These are phyloP conservation scores for Sporothrix curviconia DNA, from an alignment of 2,329 filamentous ascomycete genomes.

Conservation along the genomic window DNA sequence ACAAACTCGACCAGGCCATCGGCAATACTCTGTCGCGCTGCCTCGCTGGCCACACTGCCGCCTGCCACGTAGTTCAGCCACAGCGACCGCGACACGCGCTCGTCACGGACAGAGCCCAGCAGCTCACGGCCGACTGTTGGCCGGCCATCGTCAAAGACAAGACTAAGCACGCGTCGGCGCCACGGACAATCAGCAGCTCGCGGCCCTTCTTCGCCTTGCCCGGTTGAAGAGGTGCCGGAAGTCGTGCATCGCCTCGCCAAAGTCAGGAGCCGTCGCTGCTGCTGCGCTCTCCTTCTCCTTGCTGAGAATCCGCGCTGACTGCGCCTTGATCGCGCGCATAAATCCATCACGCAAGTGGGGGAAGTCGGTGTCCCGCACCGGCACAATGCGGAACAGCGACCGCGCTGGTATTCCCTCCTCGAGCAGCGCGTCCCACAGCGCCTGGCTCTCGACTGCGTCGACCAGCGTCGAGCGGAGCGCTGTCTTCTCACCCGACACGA, in stretches of 20 bases:
- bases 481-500: slow-evolving; percentile 77
- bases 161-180: slow-evolving; percentile 54
- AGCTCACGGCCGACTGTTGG: slow-evolving; percentile 40
- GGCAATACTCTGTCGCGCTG: slow-evolving; percentile 72
- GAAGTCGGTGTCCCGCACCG: slow-evolving; percentile 92
- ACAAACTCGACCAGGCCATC: slow-evolving; percentile 85
- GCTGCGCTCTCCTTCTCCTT: slow-evolving; percentile 35
- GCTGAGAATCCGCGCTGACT: slow-evolving; percentile 42
- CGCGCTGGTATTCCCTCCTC: slow-evolving; percentile 58
- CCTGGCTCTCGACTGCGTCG: slow-evolving; percentile 61
- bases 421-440: slow-evolving; percentile 68
- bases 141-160: slow-evolving; percentile 57
- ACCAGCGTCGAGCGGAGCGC: slow-evolving; percentile 61
- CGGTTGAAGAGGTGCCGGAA: slow-evolving; percentile 81
- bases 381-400: slow-evolving; percentile 75
- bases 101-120: slow-evolving; percentile 69
- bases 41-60: slow-evolving; percentile 77
- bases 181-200: slow-evolving; percentile 67
- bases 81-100: slow-evolving; percentile 70
- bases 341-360: slow-evolving; percentile 86
- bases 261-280: slow-evolving; percentile 34
- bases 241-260: slow-evolving; percentile 65
- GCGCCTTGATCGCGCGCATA: slow-evolving; percentile 74
- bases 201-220: slow-evolving; percentile 74
- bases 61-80: slow-evolving; percentile 91